phyloP scores from a whole-genome alignment of 1,284 basidiomycete species.

The Meira miltonrushii region DNA sequence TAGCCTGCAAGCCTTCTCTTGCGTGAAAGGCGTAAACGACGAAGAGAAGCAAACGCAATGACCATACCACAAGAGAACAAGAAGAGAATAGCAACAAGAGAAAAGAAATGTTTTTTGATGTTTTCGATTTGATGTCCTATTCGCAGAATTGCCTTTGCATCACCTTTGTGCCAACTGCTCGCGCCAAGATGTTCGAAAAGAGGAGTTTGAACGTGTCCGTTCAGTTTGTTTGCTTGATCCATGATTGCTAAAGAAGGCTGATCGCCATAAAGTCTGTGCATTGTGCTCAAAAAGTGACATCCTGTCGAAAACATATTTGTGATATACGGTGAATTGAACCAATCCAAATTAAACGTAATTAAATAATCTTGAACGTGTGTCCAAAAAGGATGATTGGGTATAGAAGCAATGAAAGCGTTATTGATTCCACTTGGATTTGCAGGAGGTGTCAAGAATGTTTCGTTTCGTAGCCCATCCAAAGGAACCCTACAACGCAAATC shows the following conservation, averaged over 20 bases:
- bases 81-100: neutral
- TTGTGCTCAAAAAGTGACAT: conserved; percentile 4
- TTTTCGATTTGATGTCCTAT: neutral
- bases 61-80: neutral
- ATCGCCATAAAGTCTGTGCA: neutral
- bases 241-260: neutral
- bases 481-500: neutral
- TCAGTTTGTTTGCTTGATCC: neutral
- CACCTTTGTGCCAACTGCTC: conserved; percentile 1
- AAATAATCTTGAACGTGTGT: neutral
- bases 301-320: conserved; percentile 8
- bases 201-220: conserved; percentile 3
- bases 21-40: too few relatives aligned
- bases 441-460: neutral
- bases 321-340: neutral
- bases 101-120: neutral
- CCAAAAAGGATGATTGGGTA: conserved; percentile 5
- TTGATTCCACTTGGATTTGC: conserved; percentile 6
- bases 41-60: neutral
- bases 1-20: too few relatives aligned
- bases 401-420: conserved; percentile 7
- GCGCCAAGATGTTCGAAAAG: conserved; percentile 9
- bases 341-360: neutral
- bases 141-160: neutral
- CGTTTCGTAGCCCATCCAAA: neutral